A percentile compares a stretch with the other conserved stretches of the same genome.
Conservation (phyloP, 352 stramenopile species). For the Globisporangium abappressorium region DNA sequence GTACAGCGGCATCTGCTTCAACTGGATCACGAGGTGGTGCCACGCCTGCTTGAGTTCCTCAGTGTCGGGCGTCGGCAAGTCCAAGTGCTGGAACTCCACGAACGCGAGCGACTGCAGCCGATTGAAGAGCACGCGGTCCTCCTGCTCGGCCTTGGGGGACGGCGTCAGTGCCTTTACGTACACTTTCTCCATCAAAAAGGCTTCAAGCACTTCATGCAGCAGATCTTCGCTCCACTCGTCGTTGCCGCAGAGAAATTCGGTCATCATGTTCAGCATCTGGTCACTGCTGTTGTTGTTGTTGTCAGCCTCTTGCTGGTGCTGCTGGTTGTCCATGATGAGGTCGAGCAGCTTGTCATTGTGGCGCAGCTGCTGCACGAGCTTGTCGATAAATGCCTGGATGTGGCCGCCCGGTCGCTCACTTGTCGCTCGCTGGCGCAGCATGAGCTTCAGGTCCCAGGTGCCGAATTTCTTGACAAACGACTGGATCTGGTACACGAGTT, state of each 20-base stretch:
- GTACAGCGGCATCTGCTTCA: slow-evolving; percentile 44
- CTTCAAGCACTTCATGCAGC: slow-evolving; percentile 76
- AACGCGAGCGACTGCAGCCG: slow-evolving; percentile 77
- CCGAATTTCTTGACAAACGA: slow-evolving; percentile 67
- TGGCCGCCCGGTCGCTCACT: slow-evolving; percentile 47
- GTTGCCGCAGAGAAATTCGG: slow-evolving; percentile 29
- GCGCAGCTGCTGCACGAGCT: slow-evolving; percentile 58
- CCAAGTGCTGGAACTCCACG: slow-evolving; percentile 81
- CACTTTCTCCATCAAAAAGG: slow-evolving; percentile 90
- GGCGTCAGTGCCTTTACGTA: slow-evolving; percentile 67
- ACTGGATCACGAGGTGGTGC: slow-evolving; percentile 37
- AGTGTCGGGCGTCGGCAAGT: slow-evolving; percentile 51
- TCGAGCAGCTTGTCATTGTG: slow-evolving; percentile 29
- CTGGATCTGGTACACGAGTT: slow-evolving; percentile 80
- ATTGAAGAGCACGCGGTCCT: slow-evolving; percentile 61
- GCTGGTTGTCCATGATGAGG: slow-evolving; percentile 14
- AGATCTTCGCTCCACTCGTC: slow-evolving; percentile 44
- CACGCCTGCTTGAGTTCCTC: slow-evolving; percentile 39
- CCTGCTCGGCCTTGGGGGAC: slow-evolving; percentile 27
- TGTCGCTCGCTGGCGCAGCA: slow-evolving; percentile 34
- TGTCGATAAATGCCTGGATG: slow-evolving; percentile 64
- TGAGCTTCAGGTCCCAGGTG: slow-evolving; percentile 49
- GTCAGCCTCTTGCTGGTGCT: neutral
- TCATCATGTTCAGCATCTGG: slow-evolving; percentile 1
- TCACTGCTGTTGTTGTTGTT: slow-evolving; percentile 28